A percentile compares a stretch with the other conserved stretches of the same genome.
Conservation (phyloP, 1,284 basidiomycete genomes). For the Meira nashicola region DNA sequence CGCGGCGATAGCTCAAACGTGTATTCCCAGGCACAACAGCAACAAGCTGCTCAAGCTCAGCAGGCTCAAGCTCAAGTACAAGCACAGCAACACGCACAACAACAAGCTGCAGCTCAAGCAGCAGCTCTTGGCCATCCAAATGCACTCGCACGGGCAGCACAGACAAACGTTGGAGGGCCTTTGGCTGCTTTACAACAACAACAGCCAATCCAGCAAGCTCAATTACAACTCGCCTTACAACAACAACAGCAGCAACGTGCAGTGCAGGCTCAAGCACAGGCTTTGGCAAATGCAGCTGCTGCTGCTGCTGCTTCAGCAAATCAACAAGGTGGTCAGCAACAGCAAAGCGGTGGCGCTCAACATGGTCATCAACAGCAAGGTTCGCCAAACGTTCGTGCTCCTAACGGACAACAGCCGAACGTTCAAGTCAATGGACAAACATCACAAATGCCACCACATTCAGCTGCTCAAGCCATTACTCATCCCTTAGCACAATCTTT, state of each 20-base stretch:
- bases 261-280: slow-evolving; percentile 23
- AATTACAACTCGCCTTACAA: slow-evolving; percentile 22
- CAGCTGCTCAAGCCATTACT: slow-evolving; percentile 8
- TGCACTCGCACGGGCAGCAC: slow-evolving; percentile 19
- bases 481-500: slow-evolving; percentile 18
- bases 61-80: slow-evolving; percentile 9
- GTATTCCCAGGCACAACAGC: slow-evolving; percentile 15
- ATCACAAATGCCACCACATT: background rate
- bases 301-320: slow-evolving; percentile 24
- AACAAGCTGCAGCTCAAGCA: slow-evolving; percentile 3
- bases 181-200: slow-evolving; percentile 31
- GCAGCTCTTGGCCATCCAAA: background rate
- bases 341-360: slow-evolving; percentile 7
- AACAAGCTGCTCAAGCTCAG: slow-evolving; percentile 17
- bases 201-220: slow-evolving; percentile 35
- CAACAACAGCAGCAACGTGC: slow-evolving; percentile 18
- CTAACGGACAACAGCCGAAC: background rate
- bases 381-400: slow-evolving; percentile 1
- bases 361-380: background rate
- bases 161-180: slow-evolving; percentile 24
- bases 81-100: slow-evolving; percentile 19
- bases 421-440: background rate
- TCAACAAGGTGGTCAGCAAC: slow-evolving; percentile 27
- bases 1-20: background rate
- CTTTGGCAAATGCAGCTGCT: slow-evolving; percentile 26